These are phyloP conservation scores for Aspergillus fijiensis DNA, from an alignment of 2,329 filamentous ascomycete genomes.

Conservation along the genomic window DNA sequence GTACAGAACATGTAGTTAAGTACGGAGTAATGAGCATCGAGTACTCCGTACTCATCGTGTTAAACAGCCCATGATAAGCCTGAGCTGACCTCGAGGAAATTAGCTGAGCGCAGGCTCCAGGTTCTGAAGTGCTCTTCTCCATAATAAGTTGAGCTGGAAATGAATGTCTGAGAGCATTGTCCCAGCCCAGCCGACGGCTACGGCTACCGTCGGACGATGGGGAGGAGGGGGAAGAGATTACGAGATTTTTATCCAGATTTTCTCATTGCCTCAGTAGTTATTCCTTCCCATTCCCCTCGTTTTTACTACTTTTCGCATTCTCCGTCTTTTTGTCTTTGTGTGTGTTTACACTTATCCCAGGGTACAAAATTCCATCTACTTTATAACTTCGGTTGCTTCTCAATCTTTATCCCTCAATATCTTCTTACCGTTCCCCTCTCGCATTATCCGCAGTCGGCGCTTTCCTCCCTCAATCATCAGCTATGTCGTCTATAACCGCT, in stretches of 20 bases:
- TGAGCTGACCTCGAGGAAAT: not conserved
- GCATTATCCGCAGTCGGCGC: too few species aligned
- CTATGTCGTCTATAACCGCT: slow-evolving; percentile 51
- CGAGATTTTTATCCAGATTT: slow-evolving; percentile 15
- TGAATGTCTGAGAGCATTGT: not conserved
- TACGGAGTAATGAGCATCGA: too few species aligned
- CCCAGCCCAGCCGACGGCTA: not conserved
- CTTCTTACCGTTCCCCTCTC: too few species aligned
- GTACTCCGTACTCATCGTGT: too few species aligned
- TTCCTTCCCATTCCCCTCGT: not conserved
- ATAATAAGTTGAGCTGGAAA: not conserved
- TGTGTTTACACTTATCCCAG: too few species aligned
- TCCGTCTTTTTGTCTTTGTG: too few species aligned
- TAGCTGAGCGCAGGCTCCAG: too few species aligned
- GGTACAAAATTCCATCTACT: not conserved
- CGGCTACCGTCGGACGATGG: slow-evolving; percentile 14
- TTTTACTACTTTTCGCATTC: not conserved
- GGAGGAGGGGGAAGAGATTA: slow-evolving; percentile 18
- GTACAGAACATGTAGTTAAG: too few species aligned
- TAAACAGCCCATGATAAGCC: not conserved
- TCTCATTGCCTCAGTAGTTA: not conserved
- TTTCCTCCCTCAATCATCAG: slow-evolving; percentile 3
- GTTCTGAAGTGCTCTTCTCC: too few species aligned
- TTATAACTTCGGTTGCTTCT: not conserved
- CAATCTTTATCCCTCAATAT: too few species aligned